Evolutionary conservation across 2,329 filamentous ascomycete species (phyloP).

Genomic region (Hymenoscyphus salicellus): DNA sequence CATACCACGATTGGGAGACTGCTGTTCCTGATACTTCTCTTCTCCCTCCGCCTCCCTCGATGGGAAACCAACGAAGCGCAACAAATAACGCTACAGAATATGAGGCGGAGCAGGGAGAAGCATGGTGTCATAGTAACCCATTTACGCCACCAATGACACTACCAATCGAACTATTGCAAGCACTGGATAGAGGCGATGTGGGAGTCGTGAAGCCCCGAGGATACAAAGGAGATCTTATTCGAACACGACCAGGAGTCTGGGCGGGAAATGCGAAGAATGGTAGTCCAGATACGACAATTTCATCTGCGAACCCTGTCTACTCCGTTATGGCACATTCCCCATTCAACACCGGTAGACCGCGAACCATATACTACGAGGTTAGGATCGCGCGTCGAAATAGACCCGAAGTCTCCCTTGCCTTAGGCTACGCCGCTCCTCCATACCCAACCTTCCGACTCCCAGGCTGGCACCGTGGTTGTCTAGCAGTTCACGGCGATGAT

Average conservation of each 20-base stretch:
- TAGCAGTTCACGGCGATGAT: conserved; percentile 79
- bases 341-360: conserved; percentile 44
- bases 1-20: conserved; percentile 65
- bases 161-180: conserved; percentile 45
- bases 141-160: conserved; percentile 54
- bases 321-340: conserved; percentile 58
- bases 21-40: conserved; percentile 70
- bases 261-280: conserved; percentile 40
- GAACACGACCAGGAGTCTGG: conserved; percentile 52
- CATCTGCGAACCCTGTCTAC: conserved; percentile 69
- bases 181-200: conserved; percentile 52
- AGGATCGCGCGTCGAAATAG: conserved; percentile 46
- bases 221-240: conserved; percentile 48
- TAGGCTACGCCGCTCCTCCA: conserved; percentile 71
- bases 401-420: conserved; percentile 51
- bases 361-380: conserved; percentile 71
- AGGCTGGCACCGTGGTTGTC: conserved; percentile 73
- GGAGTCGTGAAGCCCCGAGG: conserved; percentile 50
- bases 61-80: conserved; percentile 63
- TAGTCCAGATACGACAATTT: conserved; percentile 60
- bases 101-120: conserved; percentile 61
- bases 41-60: conserved; percentile 68
- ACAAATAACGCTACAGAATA: conserved; percentile 66
- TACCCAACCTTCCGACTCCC: conserved; percentile 76
- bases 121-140: conserved; percentile 62